A percentile compares a stretch with the other conserved stretches of the same genome.
These are phyloP conservation scores for fission yeast (Schizosaccharomyces pombe) DNA, from an alignment of 805 yeast species.

Conservation along the genomic window ASM294v3 CU329670.1:3521001-3521500, in stretches of 20 bases:
- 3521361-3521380: conserved; percentile 52
- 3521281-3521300: not conserved
- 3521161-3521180: not conserved
- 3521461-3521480: conserved; percentile 12
- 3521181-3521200: not conserved
- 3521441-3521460: not conserved
- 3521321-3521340: conserved; percentile 18
- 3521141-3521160: not conserved
- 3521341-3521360: conserved; percentile 79
- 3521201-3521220: not conserved
- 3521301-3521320: not conserved
- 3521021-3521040: not conserved
- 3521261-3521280: conserved; percentile 1
- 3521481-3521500: conserved; percentile 23
- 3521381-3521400: conserved; percentile 62
- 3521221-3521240: not conserved
- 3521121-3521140: not conserved
- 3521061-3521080: not conserved
- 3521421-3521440: conserved; percentile 14
- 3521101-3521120: not conserved
- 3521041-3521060: not conserved
- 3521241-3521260: not conserved
- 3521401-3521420: conserved; percentile 51
- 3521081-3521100: not conserved
- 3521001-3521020: not conserved